These are phyloP conservation scores for Obelidium mucronatum DNA, from an alignment of 192 early-diverging fungal species.

Conservation along the genomic window DNA sequence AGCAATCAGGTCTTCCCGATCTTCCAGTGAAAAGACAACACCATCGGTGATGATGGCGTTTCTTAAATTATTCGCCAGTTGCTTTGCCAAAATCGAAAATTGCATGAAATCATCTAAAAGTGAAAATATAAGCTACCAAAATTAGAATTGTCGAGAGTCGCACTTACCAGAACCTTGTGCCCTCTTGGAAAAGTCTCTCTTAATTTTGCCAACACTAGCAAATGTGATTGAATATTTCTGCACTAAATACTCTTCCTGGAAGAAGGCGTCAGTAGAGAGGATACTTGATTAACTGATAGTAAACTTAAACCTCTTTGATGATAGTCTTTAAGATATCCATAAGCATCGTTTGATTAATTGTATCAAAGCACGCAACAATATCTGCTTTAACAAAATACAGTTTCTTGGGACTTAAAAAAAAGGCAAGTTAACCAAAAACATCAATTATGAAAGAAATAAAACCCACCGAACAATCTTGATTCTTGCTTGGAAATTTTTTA, in stretches of 20 bases:
- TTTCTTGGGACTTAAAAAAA: conserved; percentile 14
- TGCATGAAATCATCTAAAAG: conserved; percentile 50
- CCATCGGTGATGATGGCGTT: conserved; percentile 78
- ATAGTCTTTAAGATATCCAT: conserved; percentile 58
- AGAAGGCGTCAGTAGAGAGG: background rate
- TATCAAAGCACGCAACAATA: conserved; percentile 79
- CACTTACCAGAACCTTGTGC: conserved; percentile 29
- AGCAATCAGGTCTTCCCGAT: conserved; percentile 51
- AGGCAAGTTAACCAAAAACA: background rate
- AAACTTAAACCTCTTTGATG: conserved; percentile 57
- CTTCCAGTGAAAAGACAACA: conserved; percentile 62
- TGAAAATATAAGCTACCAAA: background rate
- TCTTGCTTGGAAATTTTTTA: conserved; percentile 39
- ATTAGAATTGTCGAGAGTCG: background rate
- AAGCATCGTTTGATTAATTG: conserved; percentile 78
- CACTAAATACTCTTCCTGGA: conserved; percentile 75
- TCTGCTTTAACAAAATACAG: conserved; percentile 89
- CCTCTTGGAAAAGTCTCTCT: conserved; percentile 38
- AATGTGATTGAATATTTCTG: conserved; percentile 65
- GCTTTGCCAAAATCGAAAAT: conserved; percentile 52
- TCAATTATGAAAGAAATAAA: conserved; percentile 1
- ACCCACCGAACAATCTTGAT: conserved; percentile 31
- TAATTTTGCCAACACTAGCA: conserved; percentile 42
- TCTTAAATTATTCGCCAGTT: conserved; percentile 53
- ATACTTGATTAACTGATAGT: background rate